phyloP scores from a whole-genome alignment of 2,329 filamentous ascomycete genomes.

The Cephalotrichum gorgonifer region DNA sequence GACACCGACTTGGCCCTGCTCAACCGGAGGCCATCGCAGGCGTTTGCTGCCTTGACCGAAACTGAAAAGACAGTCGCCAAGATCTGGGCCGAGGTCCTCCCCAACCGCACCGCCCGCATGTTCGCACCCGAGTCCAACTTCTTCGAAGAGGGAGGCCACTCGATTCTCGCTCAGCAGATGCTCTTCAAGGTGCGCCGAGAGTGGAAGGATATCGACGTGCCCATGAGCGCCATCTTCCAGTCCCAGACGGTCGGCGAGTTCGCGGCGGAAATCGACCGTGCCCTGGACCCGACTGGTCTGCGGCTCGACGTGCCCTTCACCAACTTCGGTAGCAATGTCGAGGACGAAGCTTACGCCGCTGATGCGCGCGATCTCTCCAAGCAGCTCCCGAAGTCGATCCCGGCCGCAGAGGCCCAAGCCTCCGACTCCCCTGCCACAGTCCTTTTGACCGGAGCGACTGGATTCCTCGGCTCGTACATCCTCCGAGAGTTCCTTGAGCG shows the following conservation, averaged over 20 bases:
- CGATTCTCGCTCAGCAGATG: constrained; percentile 48
- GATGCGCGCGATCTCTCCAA: constrained; percentile 40
- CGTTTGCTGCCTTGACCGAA: constrained; percentile 35
- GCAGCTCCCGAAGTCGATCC: constrained; percentile 32
- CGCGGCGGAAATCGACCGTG: constrained; percentile 18
- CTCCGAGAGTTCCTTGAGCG: constrained; percentile 63
- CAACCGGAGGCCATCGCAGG: constrained; percentile 15
- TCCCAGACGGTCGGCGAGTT: constrained; percentile 18
- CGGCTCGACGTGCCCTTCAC: constrained; percentile 18
- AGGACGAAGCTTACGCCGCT: constrained; percentile 35
- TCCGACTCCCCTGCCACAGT: constrained; percentile 39
- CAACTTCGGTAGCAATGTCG: constrained; percentile 8
- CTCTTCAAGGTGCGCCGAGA: constrained; percentile 16
- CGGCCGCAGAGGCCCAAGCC: constrained; percentile 14
- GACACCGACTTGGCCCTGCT: constrained; percentile 7
- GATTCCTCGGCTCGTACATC: constrained; percentile 77
- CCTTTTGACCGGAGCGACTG: constrained; percentile 81
- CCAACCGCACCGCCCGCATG: constrained; percentile 9
- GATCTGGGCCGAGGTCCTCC: constrained; percentile 11
- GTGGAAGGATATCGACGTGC: constrained; percentile 16
- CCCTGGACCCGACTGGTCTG: constrained; percentile 12
- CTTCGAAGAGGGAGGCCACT: constrained; percentile 28
- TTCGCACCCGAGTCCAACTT: constrained; percentile 20
- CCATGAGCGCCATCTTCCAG: constrained; percentile 20
- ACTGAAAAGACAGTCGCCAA: constrained; percentile 15